Evolutionary conservation across 148 eudicot genomes (phyloP).

Genomic region (Salicornia ramosissima): DNA sequence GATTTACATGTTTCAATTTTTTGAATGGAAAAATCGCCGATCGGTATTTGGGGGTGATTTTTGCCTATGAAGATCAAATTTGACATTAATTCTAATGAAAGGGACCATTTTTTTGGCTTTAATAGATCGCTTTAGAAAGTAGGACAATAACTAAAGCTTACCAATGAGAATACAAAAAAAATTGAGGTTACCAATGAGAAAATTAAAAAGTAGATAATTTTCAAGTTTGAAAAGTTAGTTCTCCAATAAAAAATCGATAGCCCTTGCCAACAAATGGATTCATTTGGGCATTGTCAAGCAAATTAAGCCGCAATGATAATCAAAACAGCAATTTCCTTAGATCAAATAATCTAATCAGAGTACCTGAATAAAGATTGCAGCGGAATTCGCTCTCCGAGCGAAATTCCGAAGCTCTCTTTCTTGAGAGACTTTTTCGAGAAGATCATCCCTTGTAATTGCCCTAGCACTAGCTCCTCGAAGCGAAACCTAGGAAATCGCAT

Average conservation of each 20-base stretch:
- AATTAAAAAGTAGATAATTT: too few species aligned
- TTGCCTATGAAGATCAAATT: too few species aligned
- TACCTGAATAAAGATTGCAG: slow-evolving; percentile 78
- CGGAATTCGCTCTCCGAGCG: slow-evolving; percentile 57
- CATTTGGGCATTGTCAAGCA: not conserved
- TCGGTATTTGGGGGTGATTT: too few species aligned
- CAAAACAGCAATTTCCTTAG: not conserved
- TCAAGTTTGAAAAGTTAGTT: too few species aligned
- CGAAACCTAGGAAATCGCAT: slow-evolving; percentile 51
- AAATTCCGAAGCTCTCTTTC: slow-evolving; percentile 81
- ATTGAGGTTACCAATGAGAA: too few species aligned
- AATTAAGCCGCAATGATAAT: not conserved
- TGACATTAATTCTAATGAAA: too few species aligned
- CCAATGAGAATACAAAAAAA: not conserved
- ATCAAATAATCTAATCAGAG: not conserved
- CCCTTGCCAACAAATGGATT: not conserved
- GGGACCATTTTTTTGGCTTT: too few species aligned
- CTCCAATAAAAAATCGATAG: not conserved
- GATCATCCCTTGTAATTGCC: slow-evolving; percentile 77
- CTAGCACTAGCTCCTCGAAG: slow-evolving; percentile 77
- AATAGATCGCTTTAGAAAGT: too few species aligned
- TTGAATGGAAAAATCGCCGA: too few species aligned
- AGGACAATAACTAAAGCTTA: too few species aligned
- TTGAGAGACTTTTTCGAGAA: slow-evolving; percentile 66
- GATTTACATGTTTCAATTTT: too few species aligned